A percentile compares a stretch with the other conserved stretches of the same genome.
Evolutionary conservation across 1,139 yeast species (phyloP).

Genomic region (Meyerozyma guilliermondii): DNA sequence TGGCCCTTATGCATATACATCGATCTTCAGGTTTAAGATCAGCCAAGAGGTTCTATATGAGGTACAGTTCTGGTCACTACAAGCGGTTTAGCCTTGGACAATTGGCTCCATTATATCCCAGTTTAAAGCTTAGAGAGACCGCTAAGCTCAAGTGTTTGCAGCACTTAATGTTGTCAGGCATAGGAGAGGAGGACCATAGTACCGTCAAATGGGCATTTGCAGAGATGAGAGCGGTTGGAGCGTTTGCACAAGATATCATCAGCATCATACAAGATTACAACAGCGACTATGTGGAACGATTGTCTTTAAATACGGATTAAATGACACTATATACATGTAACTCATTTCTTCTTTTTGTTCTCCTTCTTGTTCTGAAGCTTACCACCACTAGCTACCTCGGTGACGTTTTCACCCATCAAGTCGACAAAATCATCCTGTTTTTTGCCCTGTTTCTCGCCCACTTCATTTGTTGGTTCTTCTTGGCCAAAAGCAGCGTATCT

Average conservation of each 20-base stretch:
- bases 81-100: not conserved
- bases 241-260: constrained; percentile 19
- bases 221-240: constrained; percentile 29
- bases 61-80: not conserved
- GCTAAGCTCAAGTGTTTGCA: not conserved
- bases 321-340: constrained; percentile 2
- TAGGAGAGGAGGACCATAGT: constrained; percentile 18
- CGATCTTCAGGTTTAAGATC: not conserved
- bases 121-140: not conserved
- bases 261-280: constrained; percentile 5
- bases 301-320: constrained; percentile 3
- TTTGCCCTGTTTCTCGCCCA: constrained; percentile 11
- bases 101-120: not conserved
- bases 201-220: constrained; percentile 28
- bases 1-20: not conserved
- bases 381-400: constrained; percentile 62
- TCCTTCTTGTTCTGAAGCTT: constrained; percentile 50
- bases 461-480: constrained; percentile 6
- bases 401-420: constrained; percentile 57
- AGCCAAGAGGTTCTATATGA: not conserved
- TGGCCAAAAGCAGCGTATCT: constrained; percentile 56
- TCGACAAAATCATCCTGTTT: constrained; percentile 49
- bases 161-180: not conserved
- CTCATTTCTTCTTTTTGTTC: constrained; percentile 20
- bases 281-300: constrained; percentile 7